A percentile compares a stretch with the other conserved stretches of the same genome.
Evolutionary conservation across 257 asterid species (phyloP).

Genomic region (Capsicum pubescens): DNA sequence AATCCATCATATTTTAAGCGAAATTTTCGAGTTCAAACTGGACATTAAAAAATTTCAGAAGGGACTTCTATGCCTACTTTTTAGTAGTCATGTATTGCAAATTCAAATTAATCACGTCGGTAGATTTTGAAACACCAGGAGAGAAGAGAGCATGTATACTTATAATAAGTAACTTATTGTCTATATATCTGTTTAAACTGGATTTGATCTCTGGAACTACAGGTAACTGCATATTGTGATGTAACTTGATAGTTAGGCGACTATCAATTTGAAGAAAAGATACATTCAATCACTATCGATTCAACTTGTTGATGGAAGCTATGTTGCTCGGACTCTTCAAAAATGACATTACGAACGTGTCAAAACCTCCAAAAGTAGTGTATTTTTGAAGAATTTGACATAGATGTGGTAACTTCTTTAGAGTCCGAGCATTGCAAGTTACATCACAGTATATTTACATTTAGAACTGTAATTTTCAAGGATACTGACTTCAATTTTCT

Average conservation of each 20-base stretch:
- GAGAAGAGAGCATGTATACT: not conserved
- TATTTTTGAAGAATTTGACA: not conserved
- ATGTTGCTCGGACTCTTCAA: not conserved
- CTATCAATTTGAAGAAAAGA: not conserved
- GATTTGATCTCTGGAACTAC: not conserved
- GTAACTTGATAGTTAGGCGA: not conserved
- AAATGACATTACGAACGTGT: not conserved
- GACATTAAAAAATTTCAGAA: not conserved
- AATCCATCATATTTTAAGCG: not conserved
- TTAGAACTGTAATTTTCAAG: not conserved
- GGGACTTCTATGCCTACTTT: not conserved
- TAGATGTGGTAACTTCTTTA: not conserved
- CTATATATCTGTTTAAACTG: not conserved
- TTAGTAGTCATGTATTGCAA: not conserved
- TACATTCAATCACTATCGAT: not conserved
- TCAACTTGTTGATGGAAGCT: not conserved
- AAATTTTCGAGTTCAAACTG: not conserved
- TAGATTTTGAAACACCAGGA: not conserved
- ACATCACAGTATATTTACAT: not conserved
- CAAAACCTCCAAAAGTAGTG: not conserved
- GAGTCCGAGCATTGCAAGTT: not conserved
- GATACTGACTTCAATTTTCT: constrained; percentile 20
- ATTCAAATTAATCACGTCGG: not conserved
- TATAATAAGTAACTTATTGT: too few relatives aligned
- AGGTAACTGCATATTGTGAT: not conserved